These are phyloP conservation scores for Aureobasidium sp. DNA, from an alignment of 2,329 filamentous ascomycete species.

Conservation along the genomic window DNA sequence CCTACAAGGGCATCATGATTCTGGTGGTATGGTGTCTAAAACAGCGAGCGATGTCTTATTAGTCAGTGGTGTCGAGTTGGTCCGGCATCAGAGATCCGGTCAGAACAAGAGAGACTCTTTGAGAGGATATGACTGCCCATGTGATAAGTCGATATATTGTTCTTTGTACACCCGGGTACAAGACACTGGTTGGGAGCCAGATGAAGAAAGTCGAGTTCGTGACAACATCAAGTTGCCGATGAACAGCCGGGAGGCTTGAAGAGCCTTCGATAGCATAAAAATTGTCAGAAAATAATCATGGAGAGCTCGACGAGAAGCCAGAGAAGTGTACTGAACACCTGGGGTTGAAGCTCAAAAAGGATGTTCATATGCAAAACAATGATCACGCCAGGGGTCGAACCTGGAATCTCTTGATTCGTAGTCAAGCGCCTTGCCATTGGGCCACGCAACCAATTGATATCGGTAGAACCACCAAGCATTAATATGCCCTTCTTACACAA, in stretches of 20 bases:
- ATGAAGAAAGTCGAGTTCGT: neutral
- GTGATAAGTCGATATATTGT: neutral
- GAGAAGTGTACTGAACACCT: neutral
- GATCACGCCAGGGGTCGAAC: constrained; percentile 19
- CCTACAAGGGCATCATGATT: too few relatives aligned
- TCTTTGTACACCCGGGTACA: too few relatives aligned
- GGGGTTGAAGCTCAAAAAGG: neutral
- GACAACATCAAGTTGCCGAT: neutral
- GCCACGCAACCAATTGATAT: constrained; percentile 32
- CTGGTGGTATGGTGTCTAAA: too few relatives aligned
- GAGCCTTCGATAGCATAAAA: neutral
- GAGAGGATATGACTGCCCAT: too few relatives aligned
- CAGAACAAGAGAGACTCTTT: too few relatives aligned
- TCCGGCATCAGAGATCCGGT: too few relatives aligned
- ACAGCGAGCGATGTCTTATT: too few relatives aligned
- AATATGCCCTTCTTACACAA: neutral
- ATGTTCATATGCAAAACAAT: neutral
- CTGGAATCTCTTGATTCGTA: constrained; percentile 35
- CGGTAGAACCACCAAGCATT: neutral
- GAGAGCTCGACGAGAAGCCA: neutral
- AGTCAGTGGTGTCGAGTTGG: too few relatives aligned
- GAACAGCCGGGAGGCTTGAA: neutral
- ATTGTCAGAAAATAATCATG: neutral
- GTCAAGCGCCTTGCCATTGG: constrained; percentile 55
- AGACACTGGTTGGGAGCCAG: neutral